Conservation (phyloP, 345 rosid species). For the Brassica incana region DNA sequence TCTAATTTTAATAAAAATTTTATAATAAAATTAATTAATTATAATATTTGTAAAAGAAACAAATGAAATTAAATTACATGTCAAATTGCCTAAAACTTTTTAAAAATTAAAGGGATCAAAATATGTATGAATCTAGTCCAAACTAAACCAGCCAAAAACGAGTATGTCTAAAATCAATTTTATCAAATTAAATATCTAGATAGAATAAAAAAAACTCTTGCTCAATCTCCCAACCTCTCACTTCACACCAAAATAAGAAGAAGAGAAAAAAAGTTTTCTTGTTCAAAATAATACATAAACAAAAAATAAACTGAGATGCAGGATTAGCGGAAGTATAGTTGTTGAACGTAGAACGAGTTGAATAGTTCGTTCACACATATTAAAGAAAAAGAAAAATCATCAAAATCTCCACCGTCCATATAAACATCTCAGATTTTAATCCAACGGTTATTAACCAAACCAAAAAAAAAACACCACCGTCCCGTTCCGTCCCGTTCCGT, state of each 20-base stretch:
- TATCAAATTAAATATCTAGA: background rate
- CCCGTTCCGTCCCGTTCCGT: slow-evolving; percentile 24
- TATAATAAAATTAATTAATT: background rate
- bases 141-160: background rate
- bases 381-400: background rate
- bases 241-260: background rate
- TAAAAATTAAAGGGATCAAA: background rate
- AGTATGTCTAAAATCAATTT: too few relatives aligned
- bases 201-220: background rate
- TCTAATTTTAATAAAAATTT: background rate
- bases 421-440: slow-evolving; percentile 34
- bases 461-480: background rate
- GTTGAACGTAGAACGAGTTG: slow-evolving; percentile 37
- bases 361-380: background rate
- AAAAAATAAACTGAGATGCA: background rate
- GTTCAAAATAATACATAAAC: background rate
- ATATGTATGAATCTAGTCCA: background rate
- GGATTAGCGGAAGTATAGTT: slow-evolving; percentile 31
- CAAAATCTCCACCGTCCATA: slow-evolving; percentile 33
- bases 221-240: background rate
- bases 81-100: background rate
- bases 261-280: background rate
- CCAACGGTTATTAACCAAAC: slow-evolving; percentile 35
- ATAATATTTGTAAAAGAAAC: background rate
- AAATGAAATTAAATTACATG: background rate